Evolutionary conservation across 495 filamentous ascomycete genomes (phyloP), one percentile per base, ranked within the genome.

Genomic region (Articulospora tetracladia): DNA sequence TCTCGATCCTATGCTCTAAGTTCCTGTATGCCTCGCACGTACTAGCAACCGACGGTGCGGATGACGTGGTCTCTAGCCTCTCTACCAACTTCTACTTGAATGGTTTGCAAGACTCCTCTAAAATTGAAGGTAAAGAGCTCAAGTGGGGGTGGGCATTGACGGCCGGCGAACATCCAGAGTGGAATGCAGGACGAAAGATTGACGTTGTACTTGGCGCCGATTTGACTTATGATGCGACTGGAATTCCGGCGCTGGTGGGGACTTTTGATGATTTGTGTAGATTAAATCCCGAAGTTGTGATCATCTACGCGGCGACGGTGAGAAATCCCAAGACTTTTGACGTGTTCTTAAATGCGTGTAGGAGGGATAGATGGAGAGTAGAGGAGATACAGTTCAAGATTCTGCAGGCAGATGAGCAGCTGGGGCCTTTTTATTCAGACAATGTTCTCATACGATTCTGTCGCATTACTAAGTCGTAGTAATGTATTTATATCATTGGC

Each of bases 1-100:
- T 97, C 4, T 88, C 90, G 0, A 82, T 97, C 10, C 74, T 96
- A 19, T 94, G 89, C 62, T 89, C 89, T 2, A 89, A 87, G 62
- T 76, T 89, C 67, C 79, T 97, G 0, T 76, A 71, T n/a, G 80
- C 87, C 1, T 71, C 69, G 1, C 76, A 80, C 36, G 83, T 93
- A 48, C 75, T 91, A 10, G 83, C 86, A 4, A 96, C 92, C 0
- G 93, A 98, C 68, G 92, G 92, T 0, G 91, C 92, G 49, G 82
- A 79, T 22, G 80, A 80, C 30, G 81, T 97, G 15, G 78, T 95
- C 47, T 81, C 85, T 65, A 79, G 82, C 59, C 78, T 95, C n/a
- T 72, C 76, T 25, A 79, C 82, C 10, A 93, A 87, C 69, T 70
- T 87, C 41, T 83, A 77, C 30, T 71, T 91, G 47, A 96, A 94